phyloP scores from a whole-genome alignment of 2,329 filamentous ascomycete species.

The Hypomyces perniciosus region DNA sequence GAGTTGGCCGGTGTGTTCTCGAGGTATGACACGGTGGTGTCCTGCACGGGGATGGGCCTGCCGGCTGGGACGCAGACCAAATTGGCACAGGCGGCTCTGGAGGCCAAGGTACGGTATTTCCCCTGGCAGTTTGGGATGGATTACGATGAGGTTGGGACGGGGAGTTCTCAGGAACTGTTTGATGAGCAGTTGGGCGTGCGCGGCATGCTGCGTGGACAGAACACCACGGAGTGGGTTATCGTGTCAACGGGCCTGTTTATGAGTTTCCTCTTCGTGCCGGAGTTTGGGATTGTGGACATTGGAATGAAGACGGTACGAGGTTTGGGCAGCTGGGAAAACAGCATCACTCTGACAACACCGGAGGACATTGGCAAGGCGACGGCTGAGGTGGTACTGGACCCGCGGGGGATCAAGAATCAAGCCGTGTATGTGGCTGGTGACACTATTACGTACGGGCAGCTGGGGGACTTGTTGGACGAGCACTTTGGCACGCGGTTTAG shows the following conservation, averaged over 20 bases:
- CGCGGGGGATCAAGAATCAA: conserved; percentile 28
- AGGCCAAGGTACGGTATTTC: conserved; percentile 47
- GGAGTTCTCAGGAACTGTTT: conserved; percentile 58
- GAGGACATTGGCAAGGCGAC: conserved; percentile 57
- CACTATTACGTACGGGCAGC: conserved; percentile 49
- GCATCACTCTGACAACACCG: conserved; percentile 57
- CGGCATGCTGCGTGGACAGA: conserved; percentile 36
- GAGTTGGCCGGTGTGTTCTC: conserved; percentile 38
- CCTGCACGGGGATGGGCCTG: conserved; percentile 55
- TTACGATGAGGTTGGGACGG: conserved; percentile 57
- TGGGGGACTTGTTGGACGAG: conserved; percentile 48
- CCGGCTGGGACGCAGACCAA: conserved; percentile 52
- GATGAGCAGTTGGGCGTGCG: conserved; percentile 61
- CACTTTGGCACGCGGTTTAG: conserved; percentile 34
- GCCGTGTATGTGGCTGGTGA: conserved; percentile 57
- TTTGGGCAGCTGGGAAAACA: conserved; percentile 56
- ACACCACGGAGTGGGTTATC: conserved; percentile 51
- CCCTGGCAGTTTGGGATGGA: conserved; percentile 73
- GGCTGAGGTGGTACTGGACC: conserved; percentile 47
- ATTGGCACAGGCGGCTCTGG: conserved; percentile 48
- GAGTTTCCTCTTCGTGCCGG: conserved; percentile 59
- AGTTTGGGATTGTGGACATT: conserved; percentile 57
- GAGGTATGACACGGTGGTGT: conserved; percentile 49
- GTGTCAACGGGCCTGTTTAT: conserved; percentile 66
- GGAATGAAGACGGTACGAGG: conserved; percentile 38